Conservation (phyloP, 2,329 filamentous ascomycete species). For the Alternaria triticimaculans region DNA sequence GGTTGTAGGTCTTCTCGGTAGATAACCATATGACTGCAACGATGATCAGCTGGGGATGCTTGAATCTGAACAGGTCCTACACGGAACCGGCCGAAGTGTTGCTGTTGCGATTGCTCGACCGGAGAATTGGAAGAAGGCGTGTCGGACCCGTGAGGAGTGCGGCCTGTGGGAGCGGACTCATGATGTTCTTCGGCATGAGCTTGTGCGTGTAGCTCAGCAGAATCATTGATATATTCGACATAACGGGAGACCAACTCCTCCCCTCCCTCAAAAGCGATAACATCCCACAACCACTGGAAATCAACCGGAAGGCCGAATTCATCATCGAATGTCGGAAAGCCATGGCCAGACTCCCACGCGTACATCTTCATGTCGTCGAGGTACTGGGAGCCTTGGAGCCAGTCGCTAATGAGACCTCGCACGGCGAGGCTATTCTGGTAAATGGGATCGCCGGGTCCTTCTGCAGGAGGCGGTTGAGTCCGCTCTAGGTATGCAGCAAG, state of each 20-base stretch:
- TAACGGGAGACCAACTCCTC: neutral
- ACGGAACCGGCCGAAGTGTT: neutral
- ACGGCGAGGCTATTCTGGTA: neutral
- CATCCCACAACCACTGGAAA: neutral
- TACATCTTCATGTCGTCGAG: neutral
- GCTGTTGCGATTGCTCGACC: neutral
- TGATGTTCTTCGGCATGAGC: neutral
- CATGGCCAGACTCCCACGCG: conserved; percentile 1
- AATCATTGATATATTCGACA: neutral
- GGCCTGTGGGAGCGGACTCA: neutral
- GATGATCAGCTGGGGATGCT: neutral
- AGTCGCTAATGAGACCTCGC: neutral
- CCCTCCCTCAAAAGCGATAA: neutral
- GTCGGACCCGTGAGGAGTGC: neutral
- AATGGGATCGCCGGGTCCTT: neutral
- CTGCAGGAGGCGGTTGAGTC: neutral
- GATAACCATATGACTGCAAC: neutral
- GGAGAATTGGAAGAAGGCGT: neutral
- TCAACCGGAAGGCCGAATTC: neutral
- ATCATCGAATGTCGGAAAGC: neutral
- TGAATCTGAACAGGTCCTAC: neutral
- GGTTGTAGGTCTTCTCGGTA: neutral
- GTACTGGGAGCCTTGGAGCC: neutral
- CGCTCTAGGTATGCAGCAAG: neutral
- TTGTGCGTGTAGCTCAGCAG: neutral